Evolutionary conservation across 768 basidiomycete species (phyloP).

Genomic region (Boletus barrowsii): DNA sequence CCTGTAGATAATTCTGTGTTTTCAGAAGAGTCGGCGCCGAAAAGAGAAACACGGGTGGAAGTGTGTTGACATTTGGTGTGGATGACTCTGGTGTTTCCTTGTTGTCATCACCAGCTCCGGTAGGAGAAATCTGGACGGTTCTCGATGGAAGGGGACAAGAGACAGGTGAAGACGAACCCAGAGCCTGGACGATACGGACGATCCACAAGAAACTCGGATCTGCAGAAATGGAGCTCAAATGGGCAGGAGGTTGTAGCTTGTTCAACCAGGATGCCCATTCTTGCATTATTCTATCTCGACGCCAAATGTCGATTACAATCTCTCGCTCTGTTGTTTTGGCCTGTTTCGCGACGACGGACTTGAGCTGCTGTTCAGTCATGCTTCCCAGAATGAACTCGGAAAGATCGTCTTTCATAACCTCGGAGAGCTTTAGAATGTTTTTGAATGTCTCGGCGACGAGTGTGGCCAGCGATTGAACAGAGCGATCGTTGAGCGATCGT

Average conservation of each 20-base stretch:
- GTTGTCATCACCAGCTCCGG: background rate
- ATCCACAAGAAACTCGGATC: constrained; percentile 40
- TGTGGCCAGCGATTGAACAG: constrained; percentile 38
- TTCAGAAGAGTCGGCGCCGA: constrained; percentile 49
- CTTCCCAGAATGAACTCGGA: constrained; percentile 60
- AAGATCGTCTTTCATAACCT: constrained; percentile 68
- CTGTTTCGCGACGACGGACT: constrained; percentile 45
- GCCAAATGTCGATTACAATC: constrained; percentile 52
- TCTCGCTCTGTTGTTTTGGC: constrained; percentile 55
- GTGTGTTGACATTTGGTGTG: constrained; percentile 33
- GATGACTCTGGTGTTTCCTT: background rate
- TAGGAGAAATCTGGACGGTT: constrained; percentile 8
- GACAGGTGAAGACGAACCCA: constrained; percentile 43
- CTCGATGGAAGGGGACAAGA: constrained; percentile 31
- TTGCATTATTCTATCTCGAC: constrained; percentile 22
- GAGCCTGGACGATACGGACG: constrained; percentile 43
- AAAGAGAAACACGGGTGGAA: constrained; percentile 71
- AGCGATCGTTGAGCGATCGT: constrained; percentile 32
- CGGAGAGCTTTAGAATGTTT: constrained; percentile 48
- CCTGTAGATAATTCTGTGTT: constrained; percentile 69
- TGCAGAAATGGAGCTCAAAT: constrained; percentile 11
- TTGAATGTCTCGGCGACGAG: constrained; percentile 48
- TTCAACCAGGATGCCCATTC: constrained; percentile 28
- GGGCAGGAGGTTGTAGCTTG: background rate
- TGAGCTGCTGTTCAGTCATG: constrained; percentile 64